These are phyloP conservation scores for Brassica carinata DNA, from an alignment of 345 rosid species.

Conservation along the genomic window DNA sequence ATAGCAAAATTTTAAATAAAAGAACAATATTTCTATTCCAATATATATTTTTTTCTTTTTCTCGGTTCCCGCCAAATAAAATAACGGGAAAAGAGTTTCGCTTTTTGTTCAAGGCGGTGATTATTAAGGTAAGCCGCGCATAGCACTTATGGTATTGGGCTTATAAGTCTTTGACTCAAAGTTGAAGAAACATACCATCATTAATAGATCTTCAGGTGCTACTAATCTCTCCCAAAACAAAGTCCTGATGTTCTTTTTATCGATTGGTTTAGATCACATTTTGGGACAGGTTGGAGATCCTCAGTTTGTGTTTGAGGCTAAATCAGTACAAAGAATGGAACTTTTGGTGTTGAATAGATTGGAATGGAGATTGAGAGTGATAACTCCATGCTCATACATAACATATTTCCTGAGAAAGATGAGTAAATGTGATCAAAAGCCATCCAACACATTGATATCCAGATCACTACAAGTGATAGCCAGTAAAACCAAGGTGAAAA, in stretches of 20 bases:
- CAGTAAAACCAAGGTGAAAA: slow-evolving; percentile 58
- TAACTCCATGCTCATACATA: slow-evolving; percentile 69
- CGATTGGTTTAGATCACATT: slow-evolving; percentile 5
- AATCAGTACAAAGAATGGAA: slow-evolving; percentile 73
- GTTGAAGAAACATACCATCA: slow-evolving; percentile 44
- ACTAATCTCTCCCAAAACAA: not conserved
- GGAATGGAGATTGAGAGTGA: slow-evolving; percentile 64
- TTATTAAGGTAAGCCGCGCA: not conserved
- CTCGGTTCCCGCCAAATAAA: slow-evolving; percentile 39
- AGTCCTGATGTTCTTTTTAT: not conserved
- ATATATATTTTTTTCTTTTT: not conserved
- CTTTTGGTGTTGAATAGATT: slow-evolving; percentile 58
- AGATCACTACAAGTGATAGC: slow-evolving; percentile 59
- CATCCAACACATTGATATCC: slow-evolving; percentile 45
- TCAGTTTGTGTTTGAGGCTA: slow-evolving; percentile 54
- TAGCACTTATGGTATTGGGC: slow-evolving; percentile 27
- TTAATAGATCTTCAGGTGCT: slow-evolving; percentile 68
- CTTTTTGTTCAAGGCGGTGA: slow-evolving; percentile 5
- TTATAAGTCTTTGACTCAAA: too few species aligned
- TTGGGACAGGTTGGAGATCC: slow-evolving; percentile 54
- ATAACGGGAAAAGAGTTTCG: slow-evolving; percentile 28
- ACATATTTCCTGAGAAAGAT: slow-evolving; percentile 52
- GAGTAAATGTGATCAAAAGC: slow-evolving; percentile 43
- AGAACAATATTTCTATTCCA: not conserved
- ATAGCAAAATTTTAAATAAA: not conserved